Evolutionary conservation across 2,329 filamentous ascomycete species (phyloP).

Genomic region (Neopestalotiopsis clavispora): DNA sequence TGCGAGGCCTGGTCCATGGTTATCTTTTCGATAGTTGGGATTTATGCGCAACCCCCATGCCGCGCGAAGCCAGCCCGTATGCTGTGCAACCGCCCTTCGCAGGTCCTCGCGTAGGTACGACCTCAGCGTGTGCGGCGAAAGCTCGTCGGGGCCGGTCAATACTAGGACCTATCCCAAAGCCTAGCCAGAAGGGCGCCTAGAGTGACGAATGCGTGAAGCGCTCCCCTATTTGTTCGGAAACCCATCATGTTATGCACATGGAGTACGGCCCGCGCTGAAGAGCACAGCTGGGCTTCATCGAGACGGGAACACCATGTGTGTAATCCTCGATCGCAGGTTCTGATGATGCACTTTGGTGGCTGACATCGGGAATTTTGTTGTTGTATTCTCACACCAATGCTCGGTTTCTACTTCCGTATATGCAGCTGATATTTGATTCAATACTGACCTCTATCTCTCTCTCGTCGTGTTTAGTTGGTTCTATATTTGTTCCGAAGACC

Average conservation of each 20-base stretch:
- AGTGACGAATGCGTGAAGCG: background rate
- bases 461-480: background rate
- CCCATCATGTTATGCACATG: background rate
- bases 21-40: background rate
- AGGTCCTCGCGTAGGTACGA: background rate
- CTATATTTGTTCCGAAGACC: background rate
- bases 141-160: constrained; percentile 7
- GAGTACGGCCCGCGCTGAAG: background rate
- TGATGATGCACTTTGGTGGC: background rate
- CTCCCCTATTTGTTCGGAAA: constrained; percentile 1
- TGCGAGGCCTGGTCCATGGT: background rate
- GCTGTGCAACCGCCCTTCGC: constrained; percentile 9
- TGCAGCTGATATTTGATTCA: background rate
- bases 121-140: constrained; percentile 1
- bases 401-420: background rate
- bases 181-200: background rate
- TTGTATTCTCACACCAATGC: background rate
- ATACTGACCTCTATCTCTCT: background rate
- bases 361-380: background rate
- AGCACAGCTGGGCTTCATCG: background rate
- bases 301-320: background rate
- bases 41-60: constrained; percentile 6
- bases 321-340: background rate
- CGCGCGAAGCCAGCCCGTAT: constrained; percentile 4
- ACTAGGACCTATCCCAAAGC: background rate